phyloP scores from a whole-genome alignment of 192 early-diverging fungal genomes.

The Coemansia sp. region DNA sequence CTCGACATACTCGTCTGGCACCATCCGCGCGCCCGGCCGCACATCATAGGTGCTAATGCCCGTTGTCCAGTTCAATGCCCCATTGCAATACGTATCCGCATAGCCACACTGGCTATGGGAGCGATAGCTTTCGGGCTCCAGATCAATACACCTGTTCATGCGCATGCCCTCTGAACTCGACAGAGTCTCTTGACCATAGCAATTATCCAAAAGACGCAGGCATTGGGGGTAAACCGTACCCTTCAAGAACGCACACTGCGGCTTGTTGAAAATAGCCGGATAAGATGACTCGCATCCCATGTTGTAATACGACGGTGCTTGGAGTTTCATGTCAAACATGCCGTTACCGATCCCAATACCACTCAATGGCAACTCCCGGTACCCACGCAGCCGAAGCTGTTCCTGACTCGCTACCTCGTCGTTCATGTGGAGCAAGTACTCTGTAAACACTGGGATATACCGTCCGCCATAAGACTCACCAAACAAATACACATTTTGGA shows the following conservation, averaged over 20 bases:
- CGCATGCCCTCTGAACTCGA: slow-evolving; percentile 21
- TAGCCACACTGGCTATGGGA: slow-evolving; percentile 4
- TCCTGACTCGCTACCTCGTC: slow-evolving; percentile 6
- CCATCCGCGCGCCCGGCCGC: slow-evolving; percentile 49
- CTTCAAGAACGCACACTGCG: slow-evolving; percentile 37
- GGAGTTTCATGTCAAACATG: slow-evolving; percentile 38
- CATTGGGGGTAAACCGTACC: slow-evolving; percentile 45
- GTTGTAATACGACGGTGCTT: slow-evolving; percentile 20
- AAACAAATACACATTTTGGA: slow-evolving; percentile 21
- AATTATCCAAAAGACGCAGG: slow-evolving; percentile 40
- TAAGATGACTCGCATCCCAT: slow-evolving; percentile 49
- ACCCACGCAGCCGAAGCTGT: slow-evolving; percentile 21
- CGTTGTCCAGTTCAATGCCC: slow-evolving; percentile 42
- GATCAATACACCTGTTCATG: background rate
- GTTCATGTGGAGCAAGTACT: slow-evolving; percentile 39
- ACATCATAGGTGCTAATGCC: slow-evolving; percentile 65
- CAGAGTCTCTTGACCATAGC: slow-evolving; percentile 35
- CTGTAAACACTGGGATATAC: slow-evolving; percentile 49
- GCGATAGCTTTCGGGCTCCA: slow-evolving; percentile 21
- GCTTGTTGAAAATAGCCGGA: slow-evolving; percentile 15
- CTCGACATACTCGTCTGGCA: slow-evolving; percentile 56
- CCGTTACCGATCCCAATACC: slow-evolving; percentile 56
- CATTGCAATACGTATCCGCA: slow-evolving; percentile 41
- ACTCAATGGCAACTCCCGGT: slow-evolving; percentile 21
- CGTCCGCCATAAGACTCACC: slow-evolving; percentile 56